Evolutionary conservation across 306 rosid genomes (phyloP), one percentile per base, ranked within the genome.

Genomic region (Trifolium pratense): DNA sequence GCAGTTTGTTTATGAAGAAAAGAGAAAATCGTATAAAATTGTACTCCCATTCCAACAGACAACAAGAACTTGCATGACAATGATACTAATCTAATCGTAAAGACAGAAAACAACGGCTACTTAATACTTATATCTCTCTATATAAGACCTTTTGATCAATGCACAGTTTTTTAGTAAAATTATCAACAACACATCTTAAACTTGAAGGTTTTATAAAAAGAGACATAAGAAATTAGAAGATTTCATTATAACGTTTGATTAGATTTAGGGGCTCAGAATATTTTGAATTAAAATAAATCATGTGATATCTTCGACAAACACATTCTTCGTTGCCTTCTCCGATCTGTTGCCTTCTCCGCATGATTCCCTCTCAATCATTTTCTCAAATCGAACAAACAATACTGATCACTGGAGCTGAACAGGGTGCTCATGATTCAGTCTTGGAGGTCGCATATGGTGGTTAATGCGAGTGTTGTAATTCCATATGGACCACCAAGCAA

Each of bases 401-500:
- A 10, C 64, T 6, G 9, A 13, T 6, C 11, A 0, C 12, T 56
- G 34, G 29, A 23, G 61, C 16, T 21, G 32, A 10, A 10, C 34
- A 13, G 2, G 37, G 11, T 58, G 18, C 37, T 57, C 34, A 12
- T 23, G 63, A 11, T 57, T 57, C 36, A 12, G 16, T 13, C 2
- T 13, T 14, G 13, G 10, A 13, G 37, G 36, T 25, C 10, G 16
- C n/a, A 6, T 56, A 12, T 56, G 9, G n/a, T 23, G 62, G 34
- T 56, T 56, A 56, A 56, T 56, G 23, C 11, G n/a, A 2, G 18
- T 7, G 64, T 25, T 34, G 15, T 56, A 56, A 45, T 21, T 37
- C 34, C 43, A 73, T 14, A 56, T 9, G 23, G 31, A 65, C 51
- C 26, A 29, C 46, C n/a, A 14, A 16, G 68, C 73, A 56, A 37